Percentiles rank a stretch among this genome's conserved stretches.
Evolutionary conservation across 768 basidiomycete genomes (phyloP).

Genomic region (Boletus sensibilis): DNA sequence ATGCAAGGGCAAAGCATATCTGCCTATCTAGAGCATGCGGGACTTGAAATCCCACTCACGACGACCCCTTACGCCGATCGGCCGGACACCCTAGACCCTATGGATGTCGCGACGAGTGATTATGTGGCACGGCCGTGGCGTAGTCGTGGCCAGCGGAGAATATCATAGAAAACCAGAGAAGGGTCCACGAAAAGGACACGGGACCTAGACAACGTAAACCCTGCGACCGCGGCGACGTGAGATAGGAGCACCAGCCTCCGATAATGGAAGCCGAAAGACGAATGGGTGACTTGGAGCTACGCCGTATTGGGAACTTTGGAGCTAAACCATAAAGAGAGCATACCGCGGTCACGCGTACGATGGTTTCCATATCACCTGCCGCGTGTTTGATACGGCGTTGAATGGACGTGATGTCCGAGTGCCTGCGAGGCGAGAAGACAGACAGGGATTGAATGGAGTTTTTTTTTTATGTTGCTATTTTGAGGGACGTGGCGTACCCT

Average conservation of each 20-base stretch:
- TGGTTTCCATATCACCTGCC: background rate
- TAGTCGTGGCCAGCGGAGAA: slow-evolving; percentile 3
- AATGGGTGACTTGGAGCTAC: background rate
- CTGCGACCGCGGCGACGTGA: background rate
- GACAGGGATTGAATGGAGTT: background rate
- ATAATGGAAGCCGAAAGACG: background rate
- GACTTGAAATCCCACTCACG: background rate
- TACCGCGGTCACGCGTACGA: background rate
- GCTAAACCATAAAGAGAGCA: background rate
- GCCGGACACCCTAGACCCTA: background rate
- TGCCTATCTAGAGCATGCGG: background rate
- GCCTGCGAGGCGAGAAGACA: background rate
- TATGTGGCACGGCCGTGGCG: background rate
- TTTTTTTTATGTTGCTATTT: background rate
- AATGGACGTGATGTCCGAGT: background rate
- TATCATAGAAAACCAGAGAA: background rate
- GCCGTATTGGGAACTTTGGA: background rate
- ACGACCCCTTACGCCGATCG: background rate
- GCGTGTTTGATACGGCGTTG: background rate
- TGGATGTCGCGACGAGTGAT: background rate
- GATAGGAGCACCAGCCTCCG: background rate
- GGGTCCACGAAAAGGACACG: background rate
- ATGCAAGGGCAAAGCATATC: background rate
- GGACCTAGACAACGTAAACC: background rate
- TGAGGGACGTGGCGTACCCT: background rate